phyloP scores from a whole-genome alignment of 768 basidiomycete species.

The Termitomyces sp. region DNA sequence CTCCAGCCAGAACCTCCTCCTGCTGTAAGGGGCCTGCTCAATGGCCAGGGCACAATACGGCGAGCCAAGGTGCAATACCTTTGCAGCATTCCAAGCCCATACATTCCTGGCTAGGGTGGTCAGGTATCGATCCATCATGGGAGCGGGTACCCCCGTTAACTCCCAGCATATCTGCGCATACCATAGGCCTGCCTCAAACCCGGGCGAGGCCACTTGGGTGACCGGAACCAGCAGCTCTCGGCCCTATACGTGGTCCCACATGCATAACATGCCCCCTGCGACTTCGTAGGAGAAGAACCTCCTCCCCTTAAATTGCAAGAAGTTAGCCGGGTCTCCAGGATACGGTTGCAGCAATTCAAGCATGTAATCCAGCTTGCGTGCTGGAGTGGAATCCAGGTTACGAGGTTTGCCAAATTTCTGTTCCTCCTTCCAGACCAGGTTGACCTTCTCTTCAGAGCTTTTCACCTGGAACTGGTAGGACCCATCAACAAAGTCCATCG shows the following conservation, averaged over 20 bases:
- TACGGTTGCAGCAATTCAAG: neutral
- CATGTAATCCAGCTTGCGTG: neutral
- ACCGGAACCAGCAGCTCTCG: no score
- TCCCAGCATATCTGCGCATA: neutral
- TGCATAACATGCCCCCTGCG: neutral
- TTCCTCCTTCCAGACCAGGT: neutral
- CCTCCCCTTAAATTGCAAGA: neutral
- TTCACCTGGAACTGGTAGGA: neutral
- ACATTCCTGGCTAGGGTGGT: neutral
- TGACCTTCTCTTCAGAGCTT: neutral
- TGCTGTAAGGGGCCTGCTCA: no score
- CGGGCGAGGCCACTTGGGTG: no score
- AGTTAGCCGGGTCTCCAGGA: neutral
- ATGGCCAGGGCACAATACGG: neutral
- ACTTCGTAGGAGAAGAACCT: neutral
- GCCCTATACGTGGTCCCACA: neutral
- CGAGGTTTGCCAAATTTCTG: neutral
- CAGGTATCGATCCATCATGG: neutral
- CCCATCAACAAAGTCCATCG: no score
- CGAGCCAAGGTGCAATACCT: neutral
- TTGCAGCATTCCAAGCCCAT: neutral
- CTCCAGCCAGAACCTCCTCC: no score
- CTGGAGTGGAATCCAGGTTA: neutral
- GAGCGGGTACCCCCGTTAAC: no score
- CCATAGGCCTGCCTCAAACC: neutral